Base-by-base conservation (phyloP, 371 early-diverging fungal species). In the Apophysomyces elegans region DNA sequence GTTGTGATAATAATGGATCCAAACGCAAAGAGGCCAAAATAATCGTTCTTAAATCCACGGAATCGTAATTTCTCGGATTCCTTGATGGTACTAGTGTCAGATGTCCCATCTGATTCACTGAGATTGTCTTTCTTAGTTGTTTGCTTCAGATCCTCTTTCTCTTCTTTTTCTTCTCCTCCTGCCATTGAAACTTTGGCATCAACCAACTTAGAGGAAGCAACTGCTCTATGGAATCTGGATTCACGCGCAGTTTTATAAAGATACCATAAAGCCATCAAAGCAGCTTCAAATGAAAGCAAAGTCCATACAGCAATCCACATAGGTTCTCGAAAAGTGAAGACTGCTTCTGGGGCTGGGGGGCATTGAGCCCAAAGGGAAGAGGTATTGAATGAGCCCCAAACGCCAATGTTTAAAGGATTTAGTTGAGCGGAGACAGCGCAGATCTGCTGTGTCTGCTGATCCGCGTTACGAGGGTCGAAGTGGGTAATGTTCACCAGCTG, bases 41-140 rank as follows among this genome's bases (percentile, higher is more conserved):
- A 66, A 74, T 86, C 86, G 58, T 72, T 70, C 13, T 78, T 69
- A 75, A 86, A 93, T 2, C 93, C 92, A 64, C 84, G 84, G 71
- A 92, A 84, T 13, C 73, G 73, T 58, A 89, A 69, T 37, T 75
- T 72, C 37, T 84, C 83, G 9, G 76, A 76, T 32, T 80, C 78
- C 43, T 74, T 64, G 37, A 81, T 65, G 26, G 78, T 74, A 9
- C 71, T 69, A 7, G 69, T 66, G 8, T 71, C 65, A 44, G 65
- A 58, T 1, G 76, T 56, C 5, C 65, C 50, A 8, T 50, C 54
- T 37, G 65, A 44, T 47, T 41, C 54, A 59, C 64, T 18, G 58
- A 50, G 18, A 26, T 11, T 67, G 60, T 65, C 69, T 36, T 43
- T 61, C 16, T 61, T 35, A 7, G 54, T 54, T 37, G 16, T 57